A percentile compares a stretch with the other conserved stretches of the same genome.
Evolutionary conservation across 805 yeast species (phyloP).

Genomic region (Ogataea corticis): DNA sequence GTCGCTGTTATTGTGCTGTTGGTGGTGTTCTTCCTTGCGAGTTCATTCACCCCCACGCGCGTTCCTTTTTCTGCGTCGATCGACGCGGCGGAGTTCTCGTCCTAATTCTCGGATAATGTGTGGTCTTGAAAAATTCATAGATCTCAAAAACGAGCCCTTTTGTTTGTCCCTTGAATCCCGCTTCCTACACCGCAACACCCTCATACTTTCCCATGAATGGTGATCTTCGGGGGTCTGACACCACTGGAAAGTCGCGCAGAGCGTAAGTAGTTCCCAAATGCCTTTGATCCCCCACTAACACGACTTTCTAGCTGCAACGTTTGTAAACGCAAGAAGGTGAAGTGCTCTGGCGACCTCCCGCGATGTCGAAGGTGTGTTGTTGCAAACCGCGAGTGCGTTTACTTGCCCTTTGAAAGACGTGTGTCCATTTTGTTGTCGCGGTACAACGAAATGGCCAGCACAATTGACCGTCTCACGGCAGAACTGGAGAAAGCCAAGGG

Average conservation of each 20-base stretch:
- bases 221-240: background rate
- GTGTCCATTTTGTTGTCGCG: slow-evolving; percentile 23
- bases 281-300: background rate
- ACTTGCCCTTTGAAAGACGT: slow-evolving; percentile 25
- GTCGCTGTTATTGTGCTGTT: no score
- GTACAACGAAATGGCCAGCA: slow-evolving; percentile 21
- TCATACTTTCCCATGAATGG: background rate
- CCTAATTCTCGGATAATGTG: no score
- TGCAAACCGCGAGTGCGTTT: slow-evolving; percentile 18
- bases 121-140: no score
- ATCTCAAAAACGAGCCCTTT: no score
- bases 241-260: background rate
- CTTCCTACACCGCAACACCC: no score
- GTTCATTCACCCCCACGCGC: background rate
- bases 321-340: slow-evolving; percentile 25
- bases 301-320: slow-evolving; percentile 18
- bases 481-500: slow-evolving; percentile 9
- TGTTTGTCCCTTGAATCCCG: no score
- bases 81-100: background rate
- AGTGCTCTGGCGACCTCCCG: slow-evolving; percentile 29
- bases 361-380: slow-evolving; percentile 21
- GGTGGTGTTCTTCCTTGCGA: no score
- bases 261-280: slow-evolving; percentile 5
- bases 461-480: slow-evolving; percentile 15
- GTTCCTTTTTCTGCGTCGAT: background rate